phyloP scores from a whole-genome alignment of 2,329 filamentous ascomycete genomes.

The Stagonosporopsis tanaceti region DNA sequence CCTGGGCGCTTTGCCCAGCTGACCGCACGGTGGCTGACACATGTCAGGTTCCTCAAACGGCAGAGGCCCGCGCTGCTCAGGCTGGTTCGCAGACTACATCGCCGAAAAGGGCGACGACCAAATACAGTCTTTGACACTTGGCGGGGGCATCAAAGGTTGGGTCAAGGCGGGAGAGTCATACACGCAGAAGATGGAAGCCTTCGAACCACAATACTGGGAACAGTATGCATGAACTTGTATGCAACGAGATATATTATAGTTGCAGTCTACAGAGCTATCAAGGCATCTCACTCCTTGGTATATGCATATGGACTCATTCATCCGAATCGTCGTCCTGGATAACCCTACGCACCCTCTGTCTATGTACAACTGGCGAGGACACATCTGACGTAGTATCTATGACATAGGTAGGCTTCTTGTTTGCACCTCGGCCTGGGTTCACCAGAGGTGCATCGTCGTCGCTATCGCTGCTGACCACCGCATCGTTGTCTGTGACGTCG shows the following conservation, averaged over 20 bases:
- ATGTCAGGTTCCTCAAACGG: constrained; percentile 43
- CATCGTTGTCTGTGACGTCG: constrained; percentile 44
- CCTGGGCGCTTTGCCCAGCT: background rate
- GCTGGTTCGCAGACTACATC: constrained; percentile 49
- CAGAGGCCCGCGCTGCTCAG: constrained; percentile 46
- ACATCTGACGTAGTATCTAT: constrained; percentile 37
- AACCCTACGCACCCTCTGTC: constrained; percentile 39
- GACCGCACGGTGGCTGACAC: constrained; percentile 25
- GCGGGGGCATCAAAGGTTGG: constrained; percentile 57
- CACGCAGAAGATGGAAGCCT: constrained; percentile 52
- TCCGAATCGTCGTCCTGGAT: constrained; percentile 46
- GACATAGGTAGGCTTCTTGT: constrained; percentile 28
- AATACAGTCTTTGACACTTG: constrained; percentile 53
- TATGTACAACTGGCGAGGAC: constrained; percentile 31
- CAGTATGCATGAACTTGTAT: constrained; percentile 35
- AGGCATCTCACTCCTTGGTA: background rate
- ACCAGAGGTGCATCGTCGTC: constrained; percentile 35
- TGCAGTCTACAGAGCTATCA: background rate
- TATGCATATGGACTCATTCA: constrained; percentile 20
- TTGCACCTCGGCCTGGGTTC: constrained; percentile 18
- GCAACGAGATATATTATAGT: background rate
- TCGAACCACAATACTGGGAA: constrained; percentile 52
- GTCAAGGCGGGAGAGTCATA: constrained; percentile 52
- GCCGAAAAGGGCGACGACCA: constrained; percentile 46
- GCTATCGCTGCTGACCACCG: constrained; percentile 46